Evolutionary conservation across 2,329 filamentous ascomycete species (phyloP), one percentile per base, ranked within the genome.

Genomic region (Coniochaeta ligniaria): DNA sequence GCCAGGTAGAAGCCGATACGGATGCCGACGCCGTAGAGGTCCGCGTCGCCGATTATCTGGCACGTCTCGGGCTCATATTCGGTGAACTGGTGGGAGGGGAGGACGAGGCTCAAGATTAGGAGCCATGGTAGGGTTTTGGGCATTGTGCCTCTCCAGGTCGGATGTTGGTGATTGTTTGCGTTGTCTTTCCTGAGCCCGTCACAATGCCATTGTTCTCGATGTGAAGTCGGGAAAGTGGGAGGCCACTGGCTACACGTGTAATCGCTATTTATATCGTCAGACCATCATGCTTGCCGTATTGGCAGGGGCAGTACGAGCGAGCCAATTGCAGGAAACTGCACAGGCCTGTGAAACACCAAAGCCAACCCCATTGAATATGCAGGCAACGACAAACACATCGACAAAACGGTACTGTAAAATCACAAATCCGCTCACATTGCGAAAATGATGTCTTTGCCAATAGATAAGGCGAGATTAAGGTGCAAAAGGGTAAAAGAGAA

Each of bases 1-100:
- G 31, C 56, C 36, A 60, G 59, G 35, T 61, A 61, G 57, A 47
- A 56, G 33, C 56, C 60, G 14, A 61, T 11, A 3, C 60, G 60
- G 28, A 61, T 38, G 22, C 60, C 60, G 57, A 61, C 36, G 56
- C 60, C 60, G 26, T 61, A 61, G 3, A 61, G 38, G 24, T 61
- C 60, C 8, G 56, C 12, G 57, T 61, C 57, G 56, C 60, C 60
- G 31, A 45, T 47, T 7, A 60, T 60, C 22, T 50, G 24, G 54
- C 59, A 58, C n/a, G 59, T 26, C 3, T 50, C 20, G 2, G 45
- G 20, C 8, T 50, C 45, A 28, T 50, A 28, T 43, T 43, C 41
- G 16, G 41, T 43, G 41, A 43, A 43, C 41, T 43, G 45, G 20
- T 26, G 45, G 45, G 20, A 28, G 12, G 45, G 22, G 2, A 6